Conservation (phyloP, 345 rosid species). For the Eucalyptus microcorys region DNA sequence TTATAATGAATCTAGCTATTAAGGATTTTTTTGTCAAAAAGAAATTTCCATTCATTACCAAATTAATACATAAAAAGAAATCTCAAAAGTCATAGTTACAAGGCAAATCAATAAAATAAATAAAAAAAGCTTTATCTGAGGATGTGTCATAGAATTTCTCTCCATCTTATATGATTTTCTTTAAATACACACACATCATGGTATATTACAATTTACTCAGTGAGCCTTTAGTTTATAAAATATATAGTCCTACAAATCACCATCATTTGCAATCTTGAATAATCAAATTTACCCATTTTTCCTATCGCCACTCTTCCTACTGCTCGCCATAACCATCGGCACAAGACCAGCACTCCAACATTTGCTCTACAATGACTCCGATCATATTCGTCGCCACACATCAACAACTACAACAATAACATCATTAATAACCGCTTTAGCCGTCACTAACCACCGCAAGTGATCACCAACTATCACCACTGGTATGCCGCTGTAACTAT, state of each 20-base stretch:
- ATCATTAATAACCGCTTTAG: not conserved
- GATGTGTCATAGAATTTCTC: rapidly evolving
- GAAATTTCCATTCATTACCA: too few relatives aligned
- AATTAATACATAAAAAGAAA: too few relatives aligned
- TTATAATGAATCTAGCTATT: not conserved
- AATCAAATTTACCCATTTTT: not conserved
- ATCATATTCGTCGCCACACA: not conserved
- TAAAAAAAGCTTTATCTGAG: not conserved
- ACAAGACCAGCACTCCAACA: rapidly evolving
- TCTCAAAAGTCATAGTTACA: too few relatives aligned
- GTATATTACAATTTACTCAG: not conserved
- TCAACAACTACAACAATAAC: rapidly evolving
- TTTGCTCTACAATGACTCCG: not conserved
- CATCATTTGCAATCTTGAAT: not conserved
- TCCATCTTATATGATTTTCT: not conserved
- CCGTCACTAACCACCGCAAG: not conserved
- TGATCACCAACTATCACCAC: not conserved
- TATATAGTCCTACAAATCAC: not conserved
- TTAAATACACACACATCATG: not conserved
- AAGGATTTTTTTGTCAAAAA: too few relatives aligned
- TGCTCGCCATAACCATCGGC: not conserved
- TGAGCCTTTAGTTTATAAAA: not conserved
- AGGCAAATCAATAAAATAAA: not conserved
- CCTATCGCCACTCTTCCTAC: not conserved
- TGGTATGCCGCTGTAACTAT: rapidly evolving